Base-by-base conservation (phyloP, 768 basidiomycete genomes). In the Tricholoma flavovirens region DNA sequence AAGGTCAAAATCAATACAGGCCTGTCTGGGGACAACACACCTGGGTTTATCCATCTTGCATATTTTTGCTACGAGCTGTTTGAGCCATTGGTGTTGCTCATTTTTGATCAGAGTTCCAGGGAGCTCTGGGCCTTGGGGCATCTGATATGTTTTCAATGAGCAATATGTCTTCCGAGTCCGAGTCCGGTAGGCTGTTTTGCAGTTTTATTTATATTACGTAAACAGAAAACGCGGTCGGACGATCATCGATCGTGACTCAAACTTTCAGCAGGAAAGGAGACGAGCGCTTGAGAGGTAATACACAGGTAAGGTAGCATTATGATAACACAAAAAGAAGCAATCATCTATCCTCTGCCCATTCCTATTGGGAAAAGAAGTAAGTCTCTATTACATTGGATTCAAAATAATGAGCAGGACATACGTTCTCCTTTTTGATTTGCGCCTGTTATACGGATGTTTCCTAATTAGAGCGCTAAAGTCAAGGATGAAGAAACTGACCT, bases 341-440 rank as follows among this genome's bases (percentile, higher is more conserved):
- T 83, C 81, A 93, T 77, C 90, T 86, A 67, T 93, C 90, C 78
- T 93, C 90, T 60, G 90, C 90, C 90, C 90, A 93, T 89, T 93
- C 90, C 90, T 91, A 57, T 61, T 62, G 53, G 54, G 56, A 32
- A 30, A 55, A 49, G 54, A 61, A 46, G n/a, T 59, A 69, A 56
- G 60, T 42, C 49, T 19, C 17, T 19, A 42, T 14, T 36, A 11
- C 26, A 51, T 38, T 35, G 48, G 51, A 51, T 7, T 53, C 54
- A 11, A 49, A 56, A 48, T 26, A 11, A 51, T 12, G 57, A 14
- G 5, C 30, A 15, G 9, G 35, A 77, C 88, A 79, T 68, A 91
- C 94, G 72, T 98, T 98, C 79, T 99, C 97, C 75, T 97, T 97
- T 86, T 93, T 94, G 83, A 99, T 98, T 74, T 98, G 96, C 32